Percentiles rank a stretch among this genome's conserved stretches.
Conservation (phyloP, 2,329 filamentous ascomycete species). For the Colletotrichum viniferum region DNA sequence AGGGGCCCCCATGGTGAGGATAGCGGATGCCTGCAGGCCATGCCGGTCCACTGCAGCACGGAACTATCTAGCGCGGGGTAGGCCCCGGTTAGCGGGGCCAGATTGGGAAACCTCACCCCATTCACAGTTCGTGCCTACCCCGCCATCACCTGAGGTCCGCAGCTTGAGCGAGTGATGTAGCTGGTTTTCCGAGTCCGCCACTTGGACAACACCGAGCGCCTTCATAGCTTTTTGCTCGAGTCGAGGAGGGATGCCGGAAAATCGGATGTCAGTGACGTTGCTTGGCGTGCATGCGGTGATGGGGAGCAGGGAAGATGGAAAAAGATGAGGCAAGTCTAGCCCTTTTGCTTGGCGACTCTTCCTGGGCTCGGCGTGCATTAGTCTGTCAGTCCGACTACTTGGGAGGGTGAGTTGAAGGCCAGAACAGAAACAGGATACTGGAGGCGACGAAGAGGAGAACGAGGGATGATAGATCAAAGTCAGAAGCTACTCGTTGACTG, state of each 20-base stretch:
- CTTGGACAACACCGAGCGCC: not conserved
- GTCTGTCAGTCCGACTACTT: not conserved
- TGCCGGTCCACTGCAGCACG: not conserved
- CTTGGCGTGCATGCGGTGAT: not conserved
- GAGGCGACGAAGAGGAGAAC: not conserved
- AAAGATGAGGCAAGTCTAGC: not conserved
- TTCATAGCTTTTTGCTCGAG: not conserved
- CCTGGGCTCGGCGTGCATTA: not conserved
- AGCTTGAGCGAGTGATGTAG: not conserved
- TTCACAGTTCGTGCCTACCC: slow-evolving; percentile 12
- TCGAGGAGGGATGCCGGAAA: not conserved
- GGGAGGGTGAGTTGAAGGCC: not conserved
- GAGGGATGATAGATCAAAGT: not conserved
- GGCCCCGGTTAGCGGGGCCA: slow-evolving; percentile 1
- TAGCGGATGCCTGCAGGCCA: slow-evolving; percentile 6
- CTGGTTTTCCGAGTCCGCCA: not conserved
- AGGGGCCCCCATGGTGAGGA: not conserved
- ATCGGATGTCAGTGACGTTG: not conserved
- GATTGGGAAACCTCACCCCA: slow-evolving; percentile 16
- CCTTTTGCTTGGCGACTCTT: not conserved
- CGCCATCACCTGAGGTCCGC: slow-evolving; percentile 9
- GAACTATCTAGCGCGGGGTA: slow-evolving; percentile 17
- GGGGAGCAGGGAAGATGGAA: not conserved
- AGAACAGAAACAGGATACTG: not conserved
- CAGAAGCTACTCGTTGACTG: not conserved